Conservation (phyloP, 768 basidiomycete genomes). For the Mycena metata region DNA sequence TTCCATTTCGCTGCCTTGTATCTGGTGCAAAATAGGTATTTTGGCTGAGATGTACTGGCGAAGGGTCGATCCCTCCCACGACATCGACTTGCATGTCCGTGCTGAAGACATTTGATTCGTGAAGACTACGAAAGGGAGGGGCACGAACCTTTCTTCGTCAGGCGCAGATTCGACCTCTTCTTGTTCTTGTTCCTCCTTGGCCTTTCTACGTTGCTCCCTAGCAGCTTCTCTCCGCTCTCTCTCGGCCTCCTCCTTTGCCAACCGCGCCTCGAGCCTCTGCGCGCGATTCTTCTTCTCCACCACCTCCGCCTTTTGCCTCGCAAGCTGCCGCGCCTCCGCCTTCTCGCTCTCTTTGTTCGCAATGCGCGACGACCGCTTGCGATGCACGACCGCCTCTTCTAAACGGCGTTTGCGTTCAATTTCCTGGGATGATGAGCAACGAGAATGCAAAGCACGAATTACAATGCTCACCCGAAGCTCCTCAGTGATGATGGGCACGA, state of each 20-base stretch:
- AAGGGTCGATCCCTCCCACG: conserved; percentile 11
- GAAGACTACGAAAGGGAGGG: conserved; percentile 4
- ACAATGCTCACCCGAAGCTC: conserved; percentile 69
- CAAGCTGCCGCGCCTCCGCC: conserved; percentile 75
- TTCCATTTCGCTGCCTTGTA: conserved; percentile 33
- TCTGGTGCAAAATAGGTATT: neutral
- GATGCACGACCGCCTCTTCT: conserved; percentile 83
- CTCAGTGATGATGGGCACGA: conserved; percentile 79
- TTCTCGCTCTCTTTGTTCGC: conserved; percentile 85
- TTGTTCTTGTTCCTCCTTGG: conserved; percentile 57
- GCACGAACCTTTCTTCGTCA: conserved; percentile 40
- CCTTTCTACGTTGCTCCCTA: conserved; percentile 66
- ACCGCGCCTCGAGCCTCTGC: conserved; percentile 67
- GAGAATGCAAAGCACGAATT: neutral
- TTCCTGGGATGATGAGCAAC: conserved; percentile 58
- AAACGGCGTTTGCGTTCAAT: conserved; percentile 70
- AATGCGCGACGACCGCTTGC: conserved; percentile 93
- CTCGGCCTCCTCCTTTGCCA: conserved; percentile 69
- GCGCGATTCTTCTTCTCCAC: conserved; percentile 77
- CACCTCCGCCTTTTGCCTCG: conserved; percentile 73
- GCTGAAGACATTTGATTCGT: neutral
- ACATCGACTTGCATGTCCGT: conserved; percentile 32
- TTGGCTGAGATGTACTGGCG: conserved; percentile 38
- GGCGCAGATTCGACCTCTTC: conserved; percentile 52
- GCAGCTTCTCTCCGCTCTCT: conserved; percentile 68